Conservation (phyloP, 805 yeast species). For the Phaffomyces opuntiae region DNA sequence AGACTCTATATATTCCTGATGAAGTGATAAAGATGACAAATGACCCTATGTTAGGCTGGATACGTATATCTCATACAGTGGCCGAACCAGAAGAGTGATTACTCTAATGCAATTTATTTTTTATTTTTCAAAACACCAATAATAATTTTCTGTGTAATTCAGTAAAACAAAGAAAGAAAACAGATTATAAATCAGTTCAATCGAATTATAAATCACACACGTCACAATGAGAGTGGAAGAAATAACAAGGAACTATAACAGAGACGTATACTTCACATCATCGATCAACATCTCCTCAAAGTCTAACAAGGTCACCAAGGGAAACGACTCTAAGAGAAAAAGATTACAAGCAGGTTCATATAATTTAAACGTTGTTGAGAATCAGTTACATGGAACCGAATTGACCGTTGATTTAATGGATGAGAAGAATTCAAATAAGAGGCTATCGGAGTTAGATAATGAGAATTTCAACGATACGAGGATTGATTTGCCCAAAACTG, state of each 20-base stretch:
- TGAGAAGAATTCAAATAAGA: constrained; percentile 29
- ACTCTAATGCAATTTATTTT: too few relatives aligned
- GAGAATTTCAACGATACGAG: constrained; percentile 37
- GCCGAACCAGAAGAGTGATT: too few relatives aligned
- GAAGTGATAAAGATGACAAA: too few relatives aligned
- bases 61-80: too few relatives aligned
- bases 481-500: constrained; percentile 32
- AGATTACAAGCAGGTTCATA: constrained; percentile 23
- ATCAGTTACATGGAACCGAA: constrained; percentile 22
- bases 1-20: too few relatives aligned
- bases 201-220: too few relatives aligned
- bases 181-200: too few relatives aligned
- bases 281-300: constrained; percentile 17
- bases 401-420: constrained; percentile 23
- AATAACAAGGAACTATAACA: constrained; percentile 13
- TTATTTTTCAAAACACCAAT: too few relatives aligned
- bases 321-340: constrained; percentile 16
- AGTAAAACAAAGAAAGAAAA: too few relatives aligned
- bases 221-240: constrained; percentile 15
- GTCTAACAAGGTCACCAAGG: constrained; percentile 10
- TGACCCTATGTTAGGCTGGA: too few relatives aligned
- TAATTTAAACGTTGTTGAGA: constrained; percentile 20
- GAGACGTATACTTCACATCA: constrained; percentile 22
- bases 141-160: too few relatives aligned
- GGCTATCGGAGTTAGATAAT: constrained; percentile 35